Evolutionary conservation across 805 yeast species (phyloP).

Genomic region (Hanseniaspora lindneri): DNA sequence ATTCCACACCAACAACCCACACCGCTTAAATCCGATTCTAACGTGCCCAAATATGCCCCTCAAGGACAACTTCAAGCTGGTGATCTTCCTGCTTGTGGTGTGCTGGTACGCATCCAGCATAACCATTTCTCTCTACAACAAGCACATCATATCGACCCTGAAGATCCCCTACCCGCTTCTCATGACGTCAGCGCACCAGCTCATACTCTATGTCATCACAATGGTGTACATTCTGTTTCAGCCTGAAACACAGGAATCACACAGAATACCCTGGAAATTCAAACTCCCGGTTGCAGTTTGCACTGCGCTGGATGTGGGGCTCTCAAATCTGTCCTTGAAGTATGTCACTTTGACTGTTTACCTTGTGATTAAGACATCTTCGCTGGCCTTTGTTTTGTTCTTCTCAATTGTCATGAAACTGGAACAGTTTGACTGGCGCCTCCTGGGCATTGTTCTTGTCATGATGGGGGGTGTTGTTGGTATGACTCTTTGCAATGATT

Average conservation of each 20-base stretch:
- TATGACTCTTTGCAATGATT: constrained; percentile 58
- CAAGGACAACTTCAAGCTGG: not conserved
- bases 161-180: constrained; percentile 74
- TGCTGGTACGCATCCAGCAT: constrained; percentile 68
- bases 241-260: constrained; percentile 5
- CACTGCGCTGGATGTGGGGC: constrained; percentile 85
- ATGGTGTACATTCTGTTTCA: constrained; percentile 30
- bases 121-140: constrained; percentile 69
- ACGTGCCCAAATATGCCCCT: not conserved
- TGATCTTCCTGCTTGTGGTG: constrained; percentile 20
- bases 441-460: constrained; percentile 55
- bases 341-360: constrained; percentile 72
- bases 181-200: constrained; percentile 76
- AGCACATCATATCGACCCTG: constrained; percentile 52
- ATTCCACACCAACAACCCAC: no score
- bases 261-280: constrained; percentile 26
- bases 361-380: constrained; percentile 85
- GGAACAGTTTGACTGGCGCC: constrained; percentile 59
- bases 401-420: constrained; percentile 76
- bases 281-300: constrained; percentile 79
- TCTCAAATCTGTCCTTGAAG: constrained; percentile 73
- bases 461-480: constrained; percentile 78
- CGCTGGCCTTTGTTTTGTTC: constrained; percentile 74
- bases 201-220: constrained; percentile 46
- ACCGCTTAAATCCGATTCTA: no score